These are phyloP conservation scores for Metarhizium album DNA, from an alignment of 2,329 filamentous ascomycete species.

Conservation along the genomic window DNA sequence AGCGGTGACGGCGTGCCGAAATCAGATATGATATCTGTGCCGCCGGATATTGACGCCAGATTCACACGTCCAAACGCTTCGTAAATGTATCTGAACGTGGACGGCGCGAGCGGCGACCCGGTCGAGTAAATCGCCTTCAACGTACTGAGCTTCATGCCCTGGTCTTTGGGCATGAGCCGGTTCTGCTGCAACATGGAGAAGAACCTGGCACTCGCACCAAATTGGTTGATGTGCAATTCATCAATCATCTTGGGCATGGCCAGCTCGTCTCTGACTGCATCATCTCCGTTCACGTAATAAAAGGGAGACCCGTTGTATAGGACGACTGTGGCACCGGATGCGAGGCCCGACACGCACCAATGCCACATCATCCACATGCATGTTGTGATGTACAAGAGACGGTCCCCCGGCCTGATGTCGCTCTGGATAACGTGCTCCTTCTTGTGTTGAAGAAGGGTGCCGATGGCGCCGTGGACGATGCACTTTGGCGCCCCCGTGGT, in stretches of 20 bases:
- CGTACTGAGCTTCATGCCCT: background rate
- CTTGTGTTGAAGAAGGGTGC: background rate
- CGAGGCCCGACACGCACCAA: background rate
- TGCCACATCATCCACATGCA: slow-evolving; percentile 2
- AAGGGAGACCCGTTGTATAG: background rate
- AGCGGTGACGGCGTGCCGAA: background rate
- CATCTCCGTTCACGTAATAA: too few species aligned
- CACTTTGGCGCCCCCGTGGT: background rate
- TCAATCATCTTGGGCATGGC: background rate
- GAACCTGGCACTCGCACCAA: background rate
- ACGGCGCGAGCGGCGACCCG: background rate
- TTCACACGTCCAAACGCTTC: background rate
- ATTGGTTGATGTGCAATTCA: background rate
- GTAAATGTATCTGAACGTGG: background rate
- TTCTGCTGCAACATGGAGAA: background rate
- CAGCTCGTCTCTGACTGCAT: too few species aligned
- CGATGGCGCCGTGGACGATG: slow-evolving; percentile 1
- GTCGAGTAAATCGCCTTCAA: too few species aligned
- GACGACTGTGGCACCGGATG: background rate
- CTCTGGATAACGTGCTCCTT: slow-evolving; percentile 1
- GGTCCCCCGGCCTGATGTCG: background rate
- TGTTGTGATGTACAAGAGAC: background rate
- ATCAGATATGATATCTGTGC: background rate
- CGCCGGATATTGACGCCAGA: background rate
- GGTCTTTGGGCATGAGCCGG: background rate